A percentile compares a stretch with the other conserved stretches of the same genome.
Conservation (phyloP, 2,329 filamentous ascomycete genomes). For the Aspergillus niger region DNA sequence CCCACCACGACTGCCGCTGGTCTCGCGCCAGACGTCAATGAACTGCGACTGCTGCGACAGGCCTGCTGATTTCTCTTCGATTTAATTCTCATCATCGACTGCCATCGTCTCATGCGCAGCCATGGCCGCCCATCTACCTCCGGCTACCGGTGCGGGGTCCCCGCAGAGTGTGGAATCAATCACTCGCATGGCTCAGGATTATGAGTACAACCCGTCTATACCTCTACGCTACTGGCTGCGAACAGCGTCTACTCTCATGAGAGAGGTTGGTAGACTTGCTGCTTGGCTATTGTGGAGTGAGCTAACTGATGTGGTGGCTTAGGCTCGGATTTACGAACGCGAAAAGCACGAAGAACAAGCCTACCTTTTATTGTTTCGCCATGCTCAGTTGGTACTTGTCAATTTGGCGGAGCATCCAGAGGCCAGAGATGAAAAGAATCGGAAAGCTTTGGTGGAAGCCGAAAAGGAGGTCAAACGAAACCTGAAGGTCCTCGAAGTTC, state of each 20-base stretch:
- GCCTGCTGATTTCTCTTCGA: background rate
- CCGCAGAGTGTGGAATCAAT: slow-evolving; percentile 79
- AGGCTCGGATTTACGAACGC: slow-evolving; percentile 82
- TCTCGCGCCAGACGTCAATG: slow-evolving; percentile 21
- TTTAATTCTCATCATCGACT: background rate
- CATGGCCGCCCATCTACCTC: slow-evolving; percentile 30
- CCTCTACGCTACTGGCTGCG: slow-evolving; percentile 79
- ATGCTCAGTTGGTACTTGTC: slow-evolving; percentile 79
- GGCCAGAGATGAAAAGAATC: slow-evolving; percentile 64
- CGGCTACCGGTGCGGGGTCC: slow-evolving; percentile 35
- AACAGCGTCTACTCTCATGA: slow-evolving; percentile 74
- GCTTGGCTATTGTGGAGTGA: background rate
- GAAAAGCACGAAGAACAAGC: slow-evolving; percentile 87
- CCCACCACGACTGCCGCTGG: slow-evolving; percentile 17
- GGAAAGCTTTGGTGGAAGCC: slow-evolving; percentile 56
- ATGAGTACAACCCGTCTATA: slow-evolving; percentile 76
- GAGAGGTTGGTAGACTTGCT: slow-evolving; percentile 64
- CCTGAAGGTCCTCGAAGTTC: slow-evolving; percentile 69
- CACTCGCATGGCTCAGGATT: slow-evolving; percentile 71
- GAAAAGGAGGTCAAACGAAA: slow-evolving; percentile 65
- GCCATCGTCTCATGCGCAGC: slow-evolving; percentile 6
- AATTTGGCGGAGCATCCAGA: slow-evolving; percentile 76
- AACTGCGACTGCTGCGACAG: slow-evolving; percentile 8
- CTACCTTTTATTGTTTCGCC: slow-evolving; percentile 87
- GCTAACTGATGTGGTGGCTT: slow-evolving; percentile 14